Evolutionary conservation across 2,329 filamentous ascomycete species (phyloP), one percentile per base, ranked within the genome.

Genomic region (Dothideomycetes sp.): DNA sequence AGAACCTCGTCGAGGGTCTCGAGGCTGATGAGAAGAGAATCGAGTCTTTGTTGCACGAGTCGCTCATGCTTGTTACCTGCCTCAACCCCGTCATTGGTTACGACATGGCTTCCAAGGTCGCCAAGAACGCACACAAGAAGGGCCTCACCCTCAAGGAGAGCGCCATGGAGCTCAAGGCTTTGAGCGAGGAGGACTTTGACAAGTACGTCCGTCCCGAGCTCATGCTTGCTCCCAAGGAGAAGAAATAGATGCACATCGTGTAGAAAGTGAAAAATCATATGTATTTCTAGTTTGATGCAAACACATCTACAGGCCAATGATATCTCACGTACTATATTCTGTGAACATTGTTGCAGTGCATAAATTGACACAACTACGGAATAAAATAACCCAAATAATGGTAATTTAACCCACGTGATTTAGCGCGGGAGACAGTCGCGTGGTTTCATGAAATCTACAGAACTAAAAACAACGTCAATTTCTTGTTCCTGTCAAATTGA

Each of bases 51-150:
- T 78, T 98, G 70, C 87, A 93, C 69, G 88, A 98, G 70, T 91
- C 84, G 59, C 75, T 98, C 55, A 98, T 98, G 91, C 76, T 96
- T 51, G 91, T 96, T 24, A 98, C 91, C 50, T 95, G 89, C 73
- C 74, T 96, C 48, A 95, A 95, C 74, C 87, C 88, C 53, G 85
- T 94, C 65, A 95, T 96, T 60, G 89, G 88, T 46, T 94, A 95
- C 65, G 88, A 95, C 62, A 93, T 93, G 84, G 88, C 88, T 38
- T 87, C 81, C 65, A 94, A 94, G 73, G 88, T 94, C 17, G 88
- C 88, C 58, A 95, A 95, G 80, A 93, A 98, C 60, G 91, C 91
- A 12, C 91, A 98, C 72, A 95, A 95, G 78, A 96, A 96, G 78
- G 87, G 87, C 23, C 68, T 89, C 37, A 95, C 87, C 17, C 76